Conservation (phyloP, 2,329 filamentous ascomycete species). For the Davidsoniella australis region DNA sequence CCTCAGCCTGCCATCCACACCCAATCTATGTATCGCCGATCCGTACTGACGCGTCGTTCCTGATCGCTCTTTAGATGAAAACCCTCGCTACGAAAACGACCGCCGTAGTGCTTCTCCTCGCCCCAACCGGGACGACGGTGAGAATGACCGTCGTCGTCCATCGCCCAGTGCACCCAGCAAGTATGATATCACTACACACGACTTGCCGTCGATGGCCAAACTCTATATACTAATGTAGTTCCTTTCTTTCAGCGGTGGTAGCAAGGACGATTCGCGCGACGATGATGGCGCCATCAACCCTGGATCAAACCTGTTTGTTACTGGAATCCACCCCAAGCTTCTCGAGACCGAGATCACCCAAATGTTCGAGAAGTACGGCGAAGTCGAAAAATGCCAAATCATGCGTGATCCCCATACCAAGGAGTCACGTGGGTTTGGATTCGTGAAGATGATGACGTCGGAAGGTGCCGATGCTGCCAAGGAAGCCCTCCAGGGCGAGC, state of each 20-base stretch:
- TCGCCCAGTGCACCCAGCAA: constrained; percentile 44
- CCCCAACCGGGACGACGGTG: constrained; percentile 41
- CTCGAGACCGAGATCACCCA: constrained; percentile 79
- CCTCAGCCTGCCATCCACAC: neutral
- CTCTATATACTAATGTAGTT: constrained; percentile 4
- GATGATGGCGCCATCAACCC: constrained; percentile 77
- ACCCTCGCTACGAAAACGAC: constrained; percentile 48
- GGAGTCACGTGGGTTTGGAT: constrained; percentile 95
- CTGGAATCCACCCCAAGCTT: constrained; percentile 87
- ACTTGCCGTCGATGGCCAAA: neutral
- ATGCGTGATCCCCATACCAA: constrained; percentile 98
- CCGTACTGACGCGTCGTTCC: neutral
- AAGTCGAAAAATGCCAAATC: constrained; percentile 98
- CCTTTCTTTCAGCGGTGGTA: constrained; percentile 20
- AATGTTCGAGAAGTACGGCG: constrained; percentile 96
- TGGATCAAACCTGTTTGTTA: constrained; percentile 96
- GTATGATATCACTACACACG: constrained; percentile 28
- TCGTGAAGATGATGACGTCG: constrained; percentile 95
- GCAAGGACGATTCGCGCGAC: constrained; percentile 37
- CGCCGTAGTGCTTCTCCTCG: constrained; percentile 50
- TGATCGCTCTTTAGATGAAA: constrained; percentile 32
- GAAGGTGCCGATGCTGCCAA: constrained; percentile 94
- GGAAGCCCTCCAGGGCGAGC: constrained; percentile 86
- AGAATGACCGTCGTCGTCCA: constrained; percentile 35
- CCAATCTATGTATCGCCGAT: neutral